Evolutionary conservation across 2,329 filamentous ascomycete genomes (phyloP).

Genomic region (Scytalidium sp.): DNA sequence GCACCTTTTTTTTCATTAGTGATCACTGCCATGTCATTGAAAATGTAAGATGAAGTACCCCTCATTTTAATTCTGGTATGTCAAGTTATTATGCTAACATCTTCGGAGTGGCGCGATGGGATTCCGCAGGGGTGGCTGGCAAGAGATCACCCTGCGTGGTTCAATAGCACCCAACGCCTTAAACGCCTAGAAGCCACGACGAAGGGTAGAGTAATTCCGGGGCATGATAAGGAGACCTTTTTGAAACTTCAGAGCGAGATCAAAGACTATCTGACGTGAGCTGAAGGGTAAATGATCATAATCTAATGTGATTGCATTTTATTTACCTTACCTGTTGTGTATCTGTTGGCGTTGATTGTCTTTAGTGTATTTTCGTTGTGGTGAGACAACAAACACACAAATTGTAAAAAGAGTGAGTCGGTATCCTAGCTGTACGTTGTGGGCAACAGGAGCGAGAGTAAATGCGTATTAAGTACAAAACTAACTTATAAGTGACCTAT

Average conservation of each 20-base stretch:
- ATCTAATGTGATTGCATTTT: no score
- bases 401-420: no score
- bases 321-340: not conserved
- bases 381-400: no score
- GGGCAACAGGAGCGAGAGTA: no score
- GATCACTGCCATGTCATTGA: conserved; percentile 31
- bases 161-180: conserved; percentile 27
- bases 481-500: no score
- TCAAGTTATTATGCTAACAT: no score
- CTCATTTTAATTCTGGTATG: not conserved
- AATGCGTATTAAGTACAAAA: no score
- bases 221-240: conserved; percentile 25
- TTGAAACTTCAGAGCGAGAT: conserved; percentile 22
- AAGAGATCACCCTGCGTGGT: conserved; percentile 30
- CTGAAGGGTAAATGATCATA: not conserved
- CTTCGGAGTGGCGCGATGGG: not conserved
- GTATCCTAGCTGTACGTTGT: no score
- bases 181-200: conserved; percentile 27
- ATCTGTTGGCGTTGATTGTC: not conserved
- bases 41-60: conserved; percentile 18
- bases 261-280: conserved; percentile 19
- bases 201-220: conserved; percentile 22
- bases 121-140: conserved; percentile 31
- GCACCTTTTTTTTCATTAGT: conserved; percentile 31
- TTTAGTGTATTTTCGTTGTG: no score